A percentile compares a stretch with the other conserved stretches of the same genome.
Evolutionary conservation across 352 stramenopile species (phyloP).

Genomic region (Peronospora tabacina): DNA sequence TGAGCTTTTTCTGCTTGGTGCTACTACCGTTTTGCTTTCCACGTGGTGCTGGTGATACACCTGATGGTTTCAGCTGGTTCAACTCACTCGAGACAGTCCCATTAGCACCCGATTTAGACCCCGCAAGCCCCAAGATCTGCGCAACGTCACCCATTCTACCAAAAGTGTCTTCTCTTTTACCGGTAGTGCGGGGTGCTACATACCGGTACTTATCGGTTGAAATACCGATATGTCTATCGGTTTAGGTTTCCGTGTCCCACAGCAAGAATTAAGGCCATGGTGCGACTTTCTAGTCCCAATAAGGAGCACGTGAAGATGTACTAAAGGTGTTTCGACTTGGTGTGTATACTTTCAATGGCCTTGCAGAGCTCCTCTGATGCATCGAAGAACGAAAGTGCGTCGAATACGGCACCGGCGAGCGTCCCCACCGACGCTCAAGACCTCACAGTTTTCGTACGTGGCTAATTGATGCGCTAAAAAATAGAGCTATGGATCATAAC

Average conservation of each 20-base stretch:
- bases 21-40: constrained; percentile 16
- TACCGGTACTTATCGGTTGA: neutral
- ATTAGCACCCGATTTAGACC: constrained; percentile 18
- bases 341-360: neutral
- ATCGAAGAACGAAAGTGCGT: constrained; percentile 32
- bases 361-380: constrained; percentile 32
- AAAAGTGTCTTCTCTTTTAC: no score
- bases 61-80: constrained; percentile 48
- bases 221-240: neutral
- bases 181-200: no score
- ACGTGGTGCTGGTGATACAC: constrained; percentile 11
- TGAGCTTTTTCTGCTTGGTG: constrained; percentile 46
- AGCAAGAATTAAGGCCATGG: constrained; percentile 5
- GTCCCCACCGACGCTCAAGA: constrained; percentile 45
- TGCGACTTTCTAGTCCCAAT: constrained; percentile 2
- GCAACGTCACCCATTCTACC: constrained; percentile 55
- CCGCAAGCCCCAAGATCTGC: constrained; percentile 54
- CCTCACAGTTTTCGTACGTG: constrained; percentile 59
- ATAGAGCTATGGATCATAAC: neutral
- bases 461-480: neutral
- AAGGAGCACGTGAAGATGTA: neutral
- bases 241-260: neutral
- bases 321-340: constrained; percentile 2
- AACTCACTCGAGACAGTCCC: constrained; percentile 27
- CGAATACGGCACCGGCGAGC: constrained; percentile 4